Conservation (phyloP, 345 rosid genomes). For the Orychophragmus violaceus region DNA sequence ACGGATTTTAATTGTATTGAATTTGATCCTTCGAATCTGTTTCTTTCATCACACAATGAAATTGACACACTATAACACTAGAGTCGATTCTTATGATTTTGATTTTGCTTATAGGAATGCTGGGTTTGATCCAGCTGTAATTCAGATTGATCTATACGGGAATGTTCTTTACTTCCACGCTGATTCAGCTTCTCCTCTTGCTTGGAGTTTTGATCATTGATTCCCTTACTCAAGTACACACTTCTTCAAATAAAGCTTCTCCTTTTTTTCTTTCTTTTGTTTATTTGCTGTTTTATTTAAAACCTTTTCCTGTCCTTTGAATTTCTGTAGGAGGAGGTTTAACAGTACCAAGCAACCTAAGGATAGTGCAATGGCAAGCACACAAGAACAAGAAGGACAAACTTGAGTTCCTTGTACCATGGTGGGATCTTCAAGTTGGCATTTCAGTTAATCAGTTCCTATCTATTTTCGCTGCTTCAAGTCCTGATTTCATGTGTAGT, state of each 20-base stretch:
- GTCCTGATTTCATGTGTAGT: slow-evolving; percentile 89
- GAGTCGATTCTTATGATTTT: slow-evolving; percentile 15
- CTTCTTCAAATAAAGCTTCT: too few relatives aligned
- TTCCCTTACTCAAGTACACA: slow-evolving; percentile 91
- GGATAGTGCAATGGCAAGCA: slow-evolving; percentile 92
- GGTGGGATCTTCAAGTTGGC: slow-evolving; percentile 96
- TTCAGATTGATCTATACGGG: slow-evolving; percentile 82
- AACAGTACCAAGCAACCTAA: slow-evolving; percentile 83
- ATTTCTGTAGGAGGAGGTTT: slow-evolving; percentile 98
- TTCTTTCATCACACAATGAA: too few relatives aligned
- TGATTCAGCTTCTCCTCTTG: slow-evolving; percentile 94
- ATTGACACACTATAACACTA: too few relatives aligned
- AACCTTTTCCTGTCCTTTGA: too few relatives aligned
- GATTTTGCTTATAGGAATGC: slow-evolving; percentile 54
- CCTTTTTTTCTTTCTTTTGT: too few relatives aligned
- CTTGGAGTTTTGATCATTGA: slow-evolving; percentile 96
- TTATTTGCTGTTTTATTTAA: too few relatives aligned
- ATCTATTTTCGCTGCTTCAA: slow-evolving; percentile 71
- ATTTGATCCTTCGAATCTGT: too few relatives aligned
- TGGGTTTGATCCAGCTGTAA: slow-evolving; percentile 88
- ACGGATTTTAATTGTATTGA: too few relatives aligned
- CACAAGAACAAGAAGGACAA: slow-evolving; percentile 75
- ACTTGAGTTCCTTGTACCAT: slow-evolving; percentile 81
- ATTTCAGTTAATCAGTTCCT: slow-evolving; percentile 89
- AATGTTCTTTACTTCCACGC: slow-evolving; percentile 87